A percentile compares a stretch with the other conserved stretches of the same genome.
Evolutionary conservation across 352 stramenopile species (phyloP).

Genomic region (Pythium rishiriense): DNA sequence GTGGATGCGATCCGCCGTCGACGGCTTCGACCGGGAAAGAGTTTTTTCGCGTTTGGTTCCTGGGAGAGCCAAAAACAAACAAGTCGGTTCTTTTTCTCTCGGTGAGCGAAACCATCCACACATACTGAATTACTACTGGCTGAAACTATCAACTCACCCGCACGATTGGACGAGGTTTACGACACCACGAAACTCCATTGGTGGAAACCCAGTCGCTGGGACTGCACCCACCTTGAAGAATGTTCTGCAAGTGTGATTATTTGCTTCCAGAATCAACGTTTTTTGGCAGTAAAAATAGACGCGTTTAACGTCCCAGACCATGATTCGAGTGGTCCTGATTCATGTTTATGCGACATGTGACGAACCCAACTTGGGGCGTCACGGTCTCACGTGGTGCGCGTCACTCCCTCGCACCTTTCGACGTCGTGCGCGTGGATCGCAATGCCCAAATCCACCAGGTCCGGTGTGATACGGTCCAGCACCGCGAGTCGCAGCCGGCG

Average conservation of each 20-base stretch:
- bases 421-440: not conserved
- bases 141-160: not conserved
- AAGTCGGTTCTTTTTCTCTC: slow-evolving; percentile 8
- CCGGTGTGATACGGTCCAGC: slow-evolving; percentile 6
- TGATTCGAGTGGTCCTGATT: slow-evolving; percentile 1
- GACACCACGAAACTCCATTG: not conserved
- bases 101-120: slow-evolving; percentile 6
- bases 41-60: slow-evolving; percentile 4
- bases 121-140: not conserved
- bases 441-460: not conserved
- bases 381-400: not conserved
- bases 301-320: slow-evolving; percentile 3
- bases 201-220: not conserved
- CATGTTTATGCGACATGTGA: slow-evolving; percentile 6
- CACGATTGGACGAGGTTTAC: slow-evolving; percentile 4
- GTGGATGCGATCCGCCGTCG: not conserved
- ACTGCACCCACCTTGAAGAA: slow-evolving; percentile 17
- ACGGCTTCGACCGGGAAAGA: too few relatives aligned
- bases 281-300: not conserved
- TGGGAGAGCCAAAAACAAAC: not conserved
- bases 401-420: not conserved
- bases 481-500: not conserved
- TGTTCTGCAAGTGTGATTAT: slow-evolving; percentile 14
- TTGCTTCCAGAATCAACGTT: not conserved
- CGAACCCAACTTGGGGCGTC: not conserved